Base-by-base conservation (phyloP, 2,329 filamentous ascomycete genomes). In the Penicillium rolfsii region DNA sequence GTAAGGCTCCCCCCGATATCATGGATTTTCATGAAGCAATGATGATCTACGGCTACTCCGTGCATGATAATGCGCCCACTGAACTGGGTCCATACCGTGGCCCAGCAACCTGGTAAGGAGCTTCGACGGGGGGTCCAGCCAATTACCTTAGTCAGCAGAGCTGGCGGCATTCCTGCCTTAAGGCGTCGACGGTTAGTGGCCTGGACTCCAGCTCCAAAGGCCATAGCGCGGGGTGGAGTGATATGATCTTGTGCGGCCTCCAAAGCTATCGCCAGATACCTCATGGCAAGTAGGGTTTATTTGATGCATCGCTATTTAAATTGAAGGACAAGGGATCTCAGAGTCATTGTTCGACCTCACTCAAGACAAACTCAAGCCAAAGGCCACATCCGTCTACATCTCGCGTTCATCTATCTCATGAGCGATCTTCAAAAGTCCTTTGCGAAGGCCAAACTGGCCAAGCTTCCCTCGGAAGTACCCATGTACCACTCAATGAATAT, bases 351-450 rank as follows among this genome's bases (percentile, higher is more conserved):
- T 33, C 30, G 22, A 16, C 1, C 19, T 52, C 45, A n/a, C 8
- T n/a, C n/a, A 30, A 11, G 5, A 26, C 45, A n/a, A 19, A 2
- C 14, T 30, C 14, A 16, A 7, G 26, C 19, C 45, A 5, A 3
- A n/a, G 24, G 24, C 24, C 45, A n/a, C 45, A 16, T 22, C 22
- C 22, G 12, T 46, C 26, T 46, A 46, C 26, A n/a, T 16, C 26
- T 14, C 14, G 11, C 45, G 14, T n/a, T 4, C 5, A 36, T 9
- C 35, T 36, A 41, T 28, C 36, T 40, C 52, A 96, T 96, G 91
- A 94, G 91, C 74, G 88, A 93, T 70, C 84, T 94, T 61, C 91
- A 93, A 75, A 89, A 88, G 76, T 84, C 88, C 60, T 94, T 92
- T 81, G 89, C 89, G 64, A 92, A 90, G 79, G 83, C 89, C 58